Conservation (phyloP, 2,329 filamentous ascomycete species). For the Ophiostoma angusticollis region DNA sequence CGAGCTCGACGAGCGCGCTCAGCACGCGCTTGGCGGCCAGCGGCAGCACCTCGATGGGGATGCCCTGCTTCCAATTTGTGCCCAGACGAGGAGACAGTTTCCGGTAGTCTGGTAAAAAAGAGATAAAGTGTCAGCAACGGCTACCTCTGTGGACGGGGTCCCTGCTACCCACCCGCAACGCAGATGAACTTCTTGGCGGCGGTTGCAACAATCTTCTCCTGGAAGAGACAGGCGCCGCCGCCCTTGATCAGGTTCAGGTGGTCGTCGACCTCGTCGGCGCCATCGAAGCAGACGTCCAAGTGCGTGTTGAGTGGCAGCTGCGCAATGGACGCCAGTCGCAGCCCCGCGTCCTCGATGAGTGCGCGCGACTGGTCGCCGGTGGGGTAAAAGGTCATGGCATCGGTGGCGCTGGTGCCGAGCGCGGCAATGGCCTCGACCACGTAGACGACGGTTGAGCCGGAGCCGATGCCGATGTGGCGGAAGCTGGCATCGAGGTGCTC, state of each 20-base stretch:
- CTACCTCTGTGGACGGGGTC: too few species aligned
- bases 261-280: conserved; percentile 91
- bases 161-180: conserved; percentile 25
- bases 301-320: conserved; percentile 44
- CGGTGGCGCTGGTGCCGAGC: conserved; percentile 40
- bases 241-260: conserved; percentile 96
- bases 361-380: conserved; percentile 86
- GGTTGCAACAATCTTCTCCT: conserved; percentile 90
- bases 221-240: conserved; percentile 91
- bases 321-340: conserved; percentile 67
- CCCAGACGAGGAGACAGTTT: conserved; percentile 71
- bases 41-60: conserved; percentile 90
- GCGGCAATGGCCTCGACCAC: conserved; percentile 69
- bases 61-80: conserved; percentile 62
- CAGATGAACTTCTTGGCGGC: conserved; percentile 76
- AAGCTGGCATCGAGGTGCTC: conserved; percentile 54
- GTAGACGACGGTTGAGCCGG: conserved; percentile 70
- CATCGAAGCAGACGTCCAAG: conserved; percentile 89
- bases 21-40: conserved; percentile 69
- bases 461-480: conserved; percentile 65
- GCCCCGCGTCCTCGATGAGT: conserved; percentile 66
- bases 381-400: conserved; percentile 70
- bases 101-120: conserved; percentile 71
- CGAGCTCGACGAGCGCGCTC: conserved; percentile 56
- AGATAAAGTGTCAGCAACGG: too few species aligned